Evolutionary conservation across 371 early-diverging fungal genomes (phyloP), one percentile per base, ranked within the genome.

Genomic region (Blakeslea trispora): DNA sequence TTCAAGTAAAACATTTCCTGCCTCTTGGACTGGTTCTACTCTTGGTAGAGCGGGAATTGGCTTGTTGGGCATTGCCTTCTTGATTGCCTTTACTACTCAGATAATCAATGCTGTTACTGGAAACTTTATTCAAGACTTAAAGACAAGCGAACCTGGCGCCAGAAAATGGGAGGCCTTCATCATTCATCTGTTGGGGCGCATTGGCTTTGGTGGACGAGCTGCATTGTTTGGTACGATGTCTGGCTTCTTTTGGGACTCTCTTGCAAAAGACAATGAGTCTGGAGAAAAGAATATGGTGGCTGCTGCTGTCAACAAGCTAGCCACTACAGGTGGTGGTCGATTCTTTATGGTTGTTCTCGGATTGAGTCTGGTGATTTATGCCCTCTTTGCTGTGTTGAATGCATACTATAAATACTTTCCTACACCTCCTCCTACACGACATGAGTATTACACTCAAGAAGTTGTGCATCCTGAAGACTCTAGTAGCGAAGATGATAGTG

Each of bases 331-430:
- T 2, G 79, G 71, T 17, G 79, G 79, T 8, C 50, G 61, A 3
- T 68, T 67, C 43, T 71, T 71, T 46, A 65, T 78, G 69, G 68
- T 67, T n/a, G 0, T 78, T 0, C 50, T 78, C 1, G 79, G 75
- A 8, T 22, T 71, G 4, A 57, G 74, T 10, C 51, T 78, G 10
- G 64, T 78, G 0, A 71, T 75, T 3, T 78, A 78, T 48, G 75
- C 69, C 15, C 21, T 71, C 0, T 78, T 75, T 64, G 79, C 79
- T 35, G 64, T 71, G 6, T 37, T 57, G 6, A 78, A 78, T 47
- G 67, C 69, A 6, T 63, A 75, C 21, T 78, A 71, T 54, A 75
- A 75, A 28, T 75, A 75, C 24, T 78, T 78, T 39, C 79, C 79
- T 32, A 78, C 75, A 5, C 75, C 73, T 9, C 78, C 78, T 17